phyloP scores from a whole-genome alignment of 2,329 filamentous ascomycete genomes.

The Colletotrichum orchidophilum region DNA sequence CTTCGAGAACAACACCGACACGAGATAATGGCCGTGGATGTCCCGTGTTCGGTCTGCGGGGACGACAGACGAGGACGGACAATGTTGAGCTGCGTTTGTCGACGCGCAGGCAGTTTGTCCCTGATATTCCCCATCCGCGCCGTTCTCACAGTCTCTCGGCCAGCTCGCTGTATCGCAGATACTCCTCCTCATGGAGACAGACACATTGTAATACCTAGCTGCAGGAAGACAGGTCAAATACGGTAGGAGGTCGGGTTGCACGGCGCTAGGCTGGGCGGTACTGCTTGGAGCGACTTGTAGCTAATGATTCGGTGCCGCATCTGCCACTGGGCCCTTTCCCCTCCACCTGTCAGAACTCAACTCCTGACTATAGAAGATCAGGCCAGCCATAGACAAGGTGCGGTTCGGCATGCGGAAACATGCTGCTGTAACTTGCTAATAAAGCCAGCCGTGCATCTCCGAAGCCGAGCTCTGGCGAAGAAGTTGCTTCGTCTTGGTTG shows the following conservation, averaged over 20 bases:
- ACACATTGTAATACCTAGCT: no score
- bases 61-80: not conserved
- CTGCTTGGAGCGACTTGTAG: not conserved
- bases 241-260: constrained; percentile 30
- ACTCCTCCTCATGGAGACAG: not conserved
- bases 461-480: constrained; percentile 14
- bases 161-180: not conserved
- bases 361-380: constrained; percentile 13
- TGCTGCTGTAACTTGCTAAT: not conserved
- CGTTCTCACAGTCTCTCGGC: not conserved
- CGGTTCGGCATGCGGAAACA: constrained; percentile 5
- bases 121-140: not conserved
- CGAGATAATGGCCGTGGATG: not conserved
- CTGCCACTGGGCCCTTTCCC: constrained; percentile 10
- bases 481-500: not conserved
- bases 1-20: not conserved
- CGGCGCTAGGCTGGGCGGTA: constrained; percentile 28
- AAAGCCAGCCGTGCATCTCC: not conserved
- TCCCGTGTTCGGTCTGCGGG: not conserved
- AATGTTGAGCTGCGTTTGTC: not conserved
- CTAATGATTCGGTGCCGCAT: constrained; percentile 6
- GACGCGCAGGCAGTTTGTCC: not conserved
- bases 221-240: constrained; percentile 25
- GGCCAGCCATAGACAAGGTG: constrained; percentile 2
- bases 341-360: constrained; percentile 26